Conservation (phyloP, 257 asterid species). For the Solanum chmielewskii region DNA sequence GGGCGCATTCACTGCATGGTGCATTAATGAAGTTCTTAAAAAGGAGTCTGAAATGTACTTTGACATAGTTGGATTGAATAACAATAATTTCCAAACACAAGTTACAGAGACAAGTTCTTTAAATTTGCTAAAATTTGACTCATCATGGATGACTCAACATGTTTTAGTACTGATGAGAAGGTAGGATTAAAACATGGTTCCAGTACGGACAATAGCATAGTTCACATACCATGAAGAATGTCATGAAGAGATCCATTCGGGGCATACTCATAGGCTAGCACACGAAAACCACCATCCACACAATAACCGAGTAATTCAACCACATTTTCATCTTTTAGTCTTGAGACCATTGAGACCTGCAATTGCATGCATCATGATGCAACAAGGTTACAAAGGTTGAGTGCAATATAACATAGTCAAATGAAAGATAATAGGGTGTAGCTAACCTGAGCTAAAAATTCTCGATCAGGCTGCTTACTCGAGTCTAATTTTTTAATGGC, state of each 20-base stretch:
- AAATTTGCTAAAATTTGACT: neutral
- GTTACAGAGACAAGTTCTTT: neutral
- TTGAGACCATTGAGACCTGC: conserved; percentile 89
- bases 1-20: neutral
- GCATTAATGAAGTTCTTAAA: neutral
- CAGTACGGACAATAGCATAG: neutral
- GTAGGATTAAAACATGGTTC: neutral
- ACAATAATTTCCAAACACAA: neutral
- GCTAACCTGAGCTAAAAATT: conserved; percentile 69
- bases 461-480: conserved; percentile 81
- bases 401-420: neutral
- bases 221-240: conserved; percentile 69
- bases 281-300: conserved; percentile 72
- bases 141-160: neutral
- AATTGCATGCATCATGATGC: neutral
- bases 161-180: neutral
- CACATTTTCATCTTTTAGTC: conserved; percentile 66
- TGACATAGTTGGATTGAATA: neutral
- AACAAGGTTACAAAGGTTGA: neutral
- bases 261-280: conserved; percentile 75
- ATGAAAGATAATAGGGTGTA: neutral
- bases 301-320: conserved; percentile 84
- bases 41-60: neutral
- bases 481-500: conserved; percentile 81
- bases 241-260: conserved; percentile 92